These are phyloP conservation scores for Geosmithia morbida DNA, from an alignment of 2,329 filamentous ascomycete genomes.

Conservation along the genomic window DNA sequence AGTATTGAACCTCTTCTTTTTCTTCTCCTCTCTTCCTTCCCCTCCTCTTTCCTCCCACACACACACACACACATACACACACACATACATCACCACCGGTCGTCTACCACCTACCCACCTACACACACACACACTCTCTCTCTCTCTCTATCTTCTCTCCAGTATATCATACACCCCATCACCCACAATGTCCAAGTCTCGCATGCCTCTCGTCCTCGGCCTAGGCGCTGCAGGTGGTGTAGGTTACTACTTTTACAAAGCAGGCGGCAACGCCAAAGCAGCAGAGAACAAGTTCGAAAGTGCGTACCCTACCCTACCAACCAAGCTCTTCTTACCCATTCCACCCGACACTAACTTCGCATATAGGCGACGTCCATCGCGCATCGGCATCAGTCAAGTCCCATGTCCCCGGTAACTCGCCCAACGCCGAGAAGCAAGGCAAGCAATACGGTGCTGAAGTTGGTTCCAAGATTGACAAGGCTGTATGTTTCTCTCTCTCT, in stretches of 20 bases:
- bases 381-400: slow-evolving; percentile 52
- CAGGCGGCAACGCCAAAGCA: slow-evolving; percentile 66
- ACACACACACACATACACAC: no score
- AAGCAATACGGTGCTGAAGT: slow-evolving; percentile 31
- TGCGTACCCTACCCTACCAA: slow-evolving; percentile 26
- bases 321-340: no score
- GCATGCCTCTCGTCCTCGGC: slow-evolving; percentile 37
- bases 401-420: slow-evolving; percentile 47
- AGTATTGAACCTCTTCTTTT: not conserved
- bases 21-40: not conserved
- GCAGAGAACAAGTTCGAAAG: slow-evolving; percentile 82
- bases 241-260: slow-evolving; percentile 84
- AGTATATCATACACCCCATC: not conserved
- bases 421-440: slow-evolving; percentile 49
- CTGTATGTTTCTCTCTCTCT: slow-evolving; percentile 35
- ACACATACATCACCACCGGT: no score
- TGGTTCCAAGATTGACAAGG: slow-evolving; percentile 52
- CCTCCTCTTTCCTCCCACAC: not conserved
- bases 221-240: slow-evolving; percentile 50
- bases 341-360: no score
- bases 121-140: not conserved
- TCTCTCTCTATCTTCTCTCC: not conserved
- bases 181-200: slow-evolving; percentile 32
- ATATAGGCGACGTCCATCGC: slow-evolving; percentile 64
- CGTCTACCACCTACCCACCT: no score